These are phyloP conservation scores for Candida sojae DNA, from an alignment of 1,139 yeast genomes.

Conservation along the genomic window DNA sequence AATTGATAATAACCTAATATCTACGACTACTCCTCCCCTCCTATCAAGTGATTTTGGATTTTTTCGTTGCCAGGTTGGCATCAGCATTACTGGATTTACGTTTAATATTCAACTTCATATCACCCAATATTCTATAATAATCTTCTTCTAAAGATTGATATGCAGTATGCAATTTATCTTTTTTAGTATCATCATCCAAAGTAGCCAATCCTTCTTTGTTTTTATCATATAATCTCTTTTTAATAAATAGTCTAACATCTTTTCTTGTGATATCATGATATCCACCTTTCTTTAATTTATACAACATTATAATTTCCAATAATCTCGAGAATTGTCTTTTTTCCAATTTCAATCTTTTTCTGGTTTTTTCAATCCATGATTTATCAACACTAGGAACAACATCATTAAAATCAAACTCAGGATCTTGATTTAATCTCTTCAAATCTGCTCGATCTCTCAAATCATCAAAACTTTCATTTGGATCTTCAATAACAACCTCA, in stretches of 20 bases:
- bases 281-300: conserved; percentile 30
- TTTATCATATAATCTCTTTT: conserved; percentile 70
- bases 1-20: no score
- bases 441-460: conserved; percentile 84
- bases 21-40: neutral
- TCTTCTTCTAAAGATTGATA: conserved; percentile 69
- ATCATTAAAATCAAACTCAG: conserved; percentile 25
- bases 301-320: conserved; percentile 70
- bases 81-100: conserved; percentile 8
- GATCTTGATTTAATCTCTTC: conserved; percentile 39
- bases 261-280: conserved; percentile 27
- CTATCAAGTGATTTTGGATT: neutral
- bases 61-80: neutral
- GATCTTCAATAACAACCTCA: conserved; percentile 92
- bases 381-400: conserved; percentile 27
- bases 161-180: conserved; percentile 75
- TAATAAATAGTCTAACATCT: conserved; percentile 61
- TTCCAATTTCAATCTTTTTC: conserved; percentile 60
- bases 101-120: conserved; percentile 26
- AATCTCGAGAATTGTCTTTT: conserved; percentile 76
- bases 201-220: conserved; percentile 76
- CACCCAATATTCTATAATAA: conserved; percentile 56
- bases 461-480: conserved; percentile 90
- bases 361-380: conserved; percentile 46
- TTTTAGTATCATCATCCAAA: conserved; percentile 60